These are phyloP conservation scores for Nakazawaea siamensis DNA, from an alignment of 805 yeast genomes.

Conservation along the genomic window DNA sequence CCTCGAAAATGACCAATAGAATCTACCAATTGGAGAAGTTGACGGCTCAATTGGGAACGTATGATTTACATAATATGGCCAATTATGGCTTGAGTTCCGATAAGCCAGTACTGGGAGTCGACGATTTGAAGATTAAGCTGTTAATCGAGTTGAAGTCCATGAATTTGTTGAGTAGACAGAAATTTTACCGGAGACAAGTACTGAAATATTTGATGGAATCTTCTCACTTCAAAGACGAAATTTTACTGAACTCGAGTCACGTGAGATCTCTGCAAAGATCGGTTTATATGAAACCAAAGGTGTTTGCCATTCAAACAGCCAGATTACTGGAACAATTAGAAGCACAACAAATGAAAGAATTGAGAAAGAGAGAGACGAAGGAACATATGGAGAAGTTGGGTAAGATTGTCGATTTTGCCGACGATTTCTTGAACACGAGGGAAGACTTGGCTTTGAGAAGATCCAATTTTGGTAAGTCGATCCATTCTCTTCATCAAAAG, in stretches of 20 bases:
- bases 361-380: conserved; percentile 39
- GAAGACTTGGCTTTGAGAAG: conserved; percentile 22
- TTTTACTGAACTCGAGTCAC: conserved; percentile 42
- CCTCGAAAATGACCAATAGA: conserved; percentile 47
- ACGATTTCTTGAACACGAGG: conserved; percentile 21
- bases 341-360: conserved; percentile 60
- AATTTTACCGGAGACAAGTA: conserved; percentile 55
- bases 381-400: conserved; percentile 42
- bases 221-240: conserved; percentile 46
- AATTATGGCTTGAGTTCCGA: conserved; percentile 33
- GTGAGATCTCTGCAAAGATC: conserved; percentile 65
- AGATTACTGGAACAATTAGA: conserved; percentile 69
- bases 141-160: conserved; percentile 64
- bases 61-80: conserved; percentile 22
- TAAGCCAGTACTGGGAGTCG: conserved; percentile 36
- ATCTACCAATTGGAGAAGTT: conserved; percentile 52
- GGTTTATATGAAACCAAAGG: conserved; percentile 57
- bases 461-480: conserved; percentile 24
- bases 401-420: conserved; percentile 24
- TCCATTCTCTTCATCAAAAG: conserved; percentile 40
- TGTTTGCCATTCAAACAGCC: conserved; percentile 67
- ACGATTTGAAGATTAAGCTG: conserved; percentile 55
- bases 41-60: conserved; percentile 67
- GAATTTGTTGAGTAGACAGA: conserved; percentile 60
- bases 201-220: conserved; percentile 44